Evolutionary conservation across 148 eudicot genomes (phyloP).

Genomic region (Nepenthes mirabilis): DNA sequence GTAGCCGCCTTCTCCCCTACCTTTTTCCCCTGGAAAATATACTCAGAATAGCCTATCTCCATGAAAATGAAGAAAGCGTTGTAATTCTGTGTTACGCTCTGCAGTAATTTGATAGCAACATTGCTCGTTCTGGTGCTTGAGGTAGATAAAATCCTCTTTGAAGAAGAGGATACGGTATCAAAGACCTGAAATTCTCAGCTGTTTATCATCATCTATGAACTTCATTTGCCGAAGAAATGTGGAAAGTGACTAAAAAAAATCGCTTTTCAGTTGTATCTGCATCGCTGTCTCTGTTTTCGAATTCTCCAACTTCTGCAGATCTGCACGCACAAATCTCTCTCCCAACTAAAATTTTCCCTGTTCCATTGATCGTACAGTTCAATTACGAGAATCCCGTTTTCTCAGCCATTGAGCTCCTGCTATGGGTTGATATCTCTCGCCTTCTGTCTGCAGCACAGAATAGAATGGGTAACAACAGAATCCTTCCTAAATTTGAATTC

Average conservation of each 20-base stretch:
- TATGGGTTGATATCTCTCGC: constrained; percentile 89
- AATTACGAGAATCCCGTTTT: constrained; percentile 79
- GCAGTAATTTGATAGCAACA: neutral
- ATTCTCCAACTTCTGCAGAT: constrained; percentile 70
- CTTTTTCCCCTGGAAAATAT: too few species aligned
- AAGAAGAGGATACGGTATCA: neutral
- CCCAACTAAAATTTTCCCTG: constrained; percentile 45
- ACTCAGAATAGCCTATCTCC: too few species aligned
- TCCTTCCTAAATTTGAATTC: neutral
- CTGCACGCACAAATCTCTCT: constrained; percentile 10
- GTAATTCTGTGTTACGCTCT: neutral
- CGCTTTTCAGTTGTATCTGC: constrained; percentile 22
- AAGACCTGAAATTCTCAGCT: constrained; percentile 38
- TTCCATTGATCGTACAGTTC: constrained; percentile 58
- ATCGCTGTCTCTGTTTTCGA: constrained; percentile 55
- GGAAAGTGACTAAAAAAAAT: too few species aligned
- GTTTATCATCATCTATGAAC: constrained; percentile 61
- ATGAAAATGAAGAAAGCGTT: too few species aligned
- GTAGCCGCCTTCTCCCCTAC: too few species aligned
- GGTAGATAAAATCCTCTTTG: neutral
- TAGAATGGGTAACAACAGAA: constrained; percentile 22
- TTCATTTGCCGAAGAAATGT: constrained; percentile 7
- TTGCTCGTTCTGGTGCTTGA: neutral
- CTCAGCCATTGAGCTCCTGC: constrained; percentile 31
- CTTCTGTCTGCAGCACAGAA: constrained; percentile 20